Evolutionary conservation across 2,329 filamentous ascomycete genomes (phyloP).

Genomic region (Cercospora sp.): DNA sequence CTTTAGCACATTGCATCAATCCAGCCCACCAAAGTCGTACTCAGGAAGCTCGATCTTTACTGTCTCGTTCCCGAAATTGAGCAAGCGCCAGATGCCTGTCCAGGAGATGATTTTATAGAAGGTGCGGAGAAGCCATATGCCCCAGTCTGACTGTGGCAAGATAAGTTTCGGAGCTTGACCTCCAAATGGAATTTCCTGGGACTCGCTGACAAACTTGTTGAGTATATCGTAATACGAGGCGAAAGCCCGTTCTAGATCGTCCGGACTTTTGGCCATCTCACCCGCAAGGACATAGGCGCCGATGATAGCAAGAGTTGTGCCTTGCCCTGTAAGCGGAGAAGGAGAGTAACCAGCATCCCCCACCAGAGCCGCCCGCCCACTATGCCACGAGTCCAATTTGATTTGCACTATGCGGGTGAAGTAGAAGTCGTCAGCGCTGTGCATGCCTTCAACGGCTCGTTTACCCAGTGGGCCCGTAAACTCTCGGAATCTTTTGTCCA

Average conservation of each 20-base stretch:
- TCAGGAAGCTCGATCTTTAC: conserved; percentile 6
- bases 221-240: conserved; percentile 27
- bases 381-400: conserved; percentile 40
- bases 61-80: conserved; percentile 13
- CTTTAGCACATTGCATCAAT: background rate
- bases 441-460: conserved; percentile 17
- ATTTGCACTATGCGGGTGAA: conserved; percentile 46
- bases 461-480: conserved; percentile 18
- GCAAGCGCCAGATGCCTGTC: conserved; percentile 18
- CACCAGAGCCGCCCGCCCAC: conserved; percentile 40
- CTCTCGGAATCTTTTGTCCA: conserved; percentile 14
- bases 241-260: conserved; percentile 27
- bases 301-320: conserved; percentile 41
- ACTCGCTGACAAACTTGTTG: conserved; percentile 28
- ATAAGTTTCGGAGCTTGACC: conserved; percentile 28
- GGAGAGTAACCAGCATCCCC: conserved; percentile 47
- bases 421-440: conserved; percentile 46
- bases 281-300: conserved; percentile 43
- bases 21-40: conserved; percentile 2
- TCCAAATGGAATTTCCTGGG: conserved; percentile 35
- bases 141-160: conserved; percentile 30
- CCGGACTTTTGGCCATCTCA: conserved; percentile 20
- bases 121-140: conserved; percentile 29
- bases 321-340: conserved; percentile 37
- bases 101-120: conserved; percentile 26